A percentile compares a stretch with the other conserved stretches of the same genome.
Evolutionary conservation across 2,329 filamentous ascomycete genomes (phyloP).

Genomic region (Aaosphaeria arxii): DNA sequence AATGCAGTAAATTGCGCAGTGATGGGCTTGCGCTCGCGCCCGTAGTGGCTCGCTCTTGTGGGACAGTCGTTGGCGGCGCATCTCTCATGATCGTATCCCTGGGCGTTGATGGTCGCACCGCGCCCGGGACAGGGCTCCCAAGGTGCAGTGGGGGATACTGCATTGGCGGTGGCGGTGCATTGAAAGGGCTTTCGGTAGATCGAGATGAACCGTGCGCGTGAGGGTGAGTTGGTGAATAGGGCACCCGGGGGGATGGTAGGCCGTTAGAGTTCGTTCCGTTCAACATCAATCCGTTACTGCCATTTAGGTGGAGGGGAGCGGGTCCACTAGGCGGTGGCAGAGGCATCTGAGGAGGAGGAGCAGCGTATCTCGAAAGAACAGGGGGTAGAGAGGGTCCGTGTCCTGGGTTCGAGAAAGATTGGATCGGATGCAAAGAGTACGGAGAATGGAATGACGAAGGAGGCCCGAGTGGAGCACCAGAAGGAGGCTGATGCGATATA

Average conservation of each 20-base stretch:
- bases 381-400: too few species aligned
- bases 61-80: conserved; percentile 8
- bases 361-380: conserved; percentile 20
- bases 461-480: conserved; percentile 18
- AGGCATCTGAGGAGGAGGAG: conserved; percentile 3
- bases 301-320: conserved; percentile 31
- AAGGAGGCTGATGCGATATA: conserved; percentile 25
- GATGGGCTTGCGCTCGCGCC: conserved; percentile 48
- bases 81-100: conserved; percentile 35
- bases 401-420: too few species aligned
- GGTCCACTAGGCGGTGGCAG: conserved; percentile 18
- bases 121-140: conserved; percentile 27
- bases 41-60: conserved; percentile 25
- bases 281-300: conserved; percentile 22
- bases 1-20: conserved; percentile 47
- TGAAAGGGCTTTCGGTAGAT: conserved; percentile 34
- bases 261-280: conserved; percentile 20
- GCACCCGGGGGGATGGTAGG: conserved; percentile 36
- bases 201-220: conserved; percentile 32
- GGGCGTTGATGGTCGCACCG: conserved; percentile 28
- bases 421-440: conserved; percentile 4
- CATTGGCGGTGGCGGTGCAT: conserved; percentile 20
- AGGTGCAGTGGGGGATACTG: conserved; percentile 28
- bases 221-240: conserved; percentile 35
- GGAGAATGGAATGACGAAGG: not conserved